Evolutionary conservation across 768 basidiomycete species (phyloP), one percentile per base, ranked within the genome.

Genomic region (Boletus edulis): DNA sequence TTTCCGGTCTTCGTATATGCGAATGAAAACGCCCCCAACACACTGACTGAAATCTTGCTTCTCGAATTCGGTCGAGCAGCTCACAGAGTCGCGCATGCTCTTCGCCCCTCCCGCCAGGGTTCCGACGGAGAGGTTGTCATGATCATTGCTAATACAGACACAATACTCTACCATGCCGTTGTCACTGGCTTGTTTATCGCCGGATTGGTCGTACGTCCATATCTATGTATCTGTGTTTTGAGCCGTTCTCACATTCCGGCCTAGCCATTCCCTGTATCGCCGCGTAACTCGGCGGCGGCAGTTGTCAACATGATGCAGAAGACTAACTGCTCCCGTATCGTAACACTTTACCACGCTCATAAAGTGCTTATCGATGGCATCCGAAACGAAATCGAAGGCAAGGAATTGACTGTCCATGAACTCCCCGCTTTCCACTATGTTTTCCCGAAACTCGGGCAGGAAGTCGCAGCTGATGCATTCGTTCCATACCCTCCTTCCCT

Each of bases 361-460:
- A 39, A 51, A 41, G 32, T 20, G 13, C 35, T 67, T 13, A 46
- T 65, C 14, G 51, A 58, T 2, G 58, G 32, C 10, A 51, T 65
- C 39, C 58, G 38, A 8, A 35, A 18, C 3, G 54, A 55, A 18
- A 12, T 22, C 0, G 11, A 32, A 1, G 52, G 48, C 5, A 18
- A 42, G 13, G 46, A 41, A 3, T n/a, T 62, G 4, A 32, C 42
- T 13, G 14, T 65, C 18, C 49, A 56, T 2, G 61, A 60, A 24
- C 12, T 62, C 3, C 64, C 54, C 1, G 7, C 49, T 3, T 46
- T 78, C 5, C 18, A 34, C 0, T 46, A 67, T 8, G 58, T 72
- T 1, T 78, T 72, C 41, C 78, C 78, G 3, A 66, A 69, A 14
- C 66, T 77, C 75, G 57, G 51, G 45, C 32, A 31, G 10, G 12